Evolutionary conservation across 108 stramenopile genomes (phyloP), one percentile per base, ranked within the genome.

Genomic region (Cyclotella atomus): DNA sequence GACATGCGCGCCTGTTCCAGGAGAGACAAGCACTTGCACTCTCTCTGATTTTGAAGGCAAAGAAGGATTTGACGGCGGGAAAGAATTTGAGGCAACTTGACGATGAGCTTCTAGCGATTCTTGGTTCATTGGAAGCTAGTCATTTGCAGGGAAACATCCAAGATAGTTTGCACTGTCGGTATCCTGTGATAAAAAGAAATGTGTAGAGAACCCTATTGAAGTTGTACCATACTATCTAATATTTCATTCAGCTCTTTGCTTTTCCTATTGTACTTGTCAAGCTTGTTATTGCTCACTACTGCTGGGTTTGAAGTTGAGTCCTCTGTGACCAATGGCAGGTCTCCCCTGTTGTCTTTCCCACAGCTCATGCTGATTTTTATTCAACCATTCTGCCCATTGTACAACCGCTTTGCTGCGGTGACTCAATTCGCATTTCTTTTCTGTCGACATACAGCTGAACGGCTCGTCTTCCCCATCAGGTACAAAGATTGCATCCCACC

Each of bases 401-500:
- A 93, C 80, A 27, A 96, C 93, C 2, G 93, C 93, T 36, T 89
- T 83, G 21, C 92, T 90, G 33, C 99, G 68, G 80, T 99, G 99
- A 7, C 91, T 92, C 30, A 97, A 79, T 32, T 70, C 73, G 86
- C 97, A 97, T 83, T 99, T 99, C 78, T 87, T 81, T 64, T 88
- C 95, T 41, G 90, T 90, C 21, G 83, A 75, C 96, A 99, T 95
- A 68, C 92, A 91, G 20, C 91, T 91, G 73, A 98, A 99, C 0
- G 97, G 94, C 65, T 84, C 62, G 27, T 74, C 76, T 49, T 79
- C 68, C 16, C 88, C 96, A 33, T 97, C 86, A 8, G 99, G 99
- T 53, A 98, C 91, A 87, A 99, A 99, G 15, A 98, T 94, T 5
- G 85, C 74, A 69, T 99, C 99, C 99, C 99, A 99, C 25, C 99